These are phyloP conservation scores for Nematodospora valgi DNA, from an alignment of 805 yeast genomes.

Conservation along the genomic window DNA sequence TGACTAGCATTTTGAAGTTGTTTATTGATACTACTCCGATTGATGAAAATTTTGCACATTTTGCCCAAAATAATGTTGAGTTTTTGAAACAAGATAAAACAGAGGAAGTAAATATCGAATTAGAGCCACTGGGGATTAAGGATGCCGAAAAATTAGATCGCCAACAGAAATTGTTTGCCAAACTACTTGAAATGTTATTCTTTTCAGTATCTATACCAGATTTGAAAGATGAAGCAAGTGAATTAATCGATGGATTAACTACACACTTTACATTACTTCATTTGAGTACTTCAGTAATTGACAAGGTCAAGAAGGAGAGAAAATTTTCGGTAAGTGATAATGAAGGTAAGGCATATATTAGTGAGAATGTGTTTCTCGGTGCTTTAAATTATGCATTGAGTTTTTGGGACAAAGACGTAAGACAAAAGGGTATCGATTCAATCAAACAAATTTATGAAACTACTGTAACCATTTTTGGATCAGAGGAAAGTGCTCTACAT, in stretches of 20 bases:
- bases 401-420: constrained; percentile 66
- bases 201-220: constrained; percentile 75
- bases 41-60: constrained; percentile 40
- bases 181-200: constrained; percentile 67
- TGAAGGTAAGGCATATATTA: constrained; percentile 70
- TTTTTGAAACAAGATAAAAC: constrained; percentile 39
- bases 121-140: constrained; percentile 42
- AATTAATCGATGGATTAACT: constrained; percentile 60
- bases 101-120: constrained; percentile 17
- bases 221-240: constrained; percentile 61
- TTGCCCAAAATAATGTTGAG: constrained; percentile 49
- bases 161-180: constrained; percentile 63
- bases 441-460: constrained; percentile 60
- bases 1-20: constrained; percentile 62
- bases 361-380: constrained; percentile 65
- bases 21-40: constrained; percentile 57
- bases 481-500: constrained; percentile 57
- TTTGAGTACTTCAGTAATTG: constrained; percentile 67
- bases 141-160: constrained; percentile 50
- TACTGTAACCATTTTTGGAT: constrained; percentile 65
- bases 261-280: constrained; percentile 79
- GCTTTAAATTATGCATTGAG: constrained; percentile 80
- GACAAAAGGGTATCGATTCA: constrained; percentile 67
- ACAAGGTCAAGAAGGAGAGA: constrained; percentile 62
- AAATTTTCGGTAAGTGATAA: constrained; percentile 73